These are phyloP conservation scores for Scleroderma bovista DNA, from an alignment of 768 basidiomycete genomes.

Conservation along the genomic window DNA sequence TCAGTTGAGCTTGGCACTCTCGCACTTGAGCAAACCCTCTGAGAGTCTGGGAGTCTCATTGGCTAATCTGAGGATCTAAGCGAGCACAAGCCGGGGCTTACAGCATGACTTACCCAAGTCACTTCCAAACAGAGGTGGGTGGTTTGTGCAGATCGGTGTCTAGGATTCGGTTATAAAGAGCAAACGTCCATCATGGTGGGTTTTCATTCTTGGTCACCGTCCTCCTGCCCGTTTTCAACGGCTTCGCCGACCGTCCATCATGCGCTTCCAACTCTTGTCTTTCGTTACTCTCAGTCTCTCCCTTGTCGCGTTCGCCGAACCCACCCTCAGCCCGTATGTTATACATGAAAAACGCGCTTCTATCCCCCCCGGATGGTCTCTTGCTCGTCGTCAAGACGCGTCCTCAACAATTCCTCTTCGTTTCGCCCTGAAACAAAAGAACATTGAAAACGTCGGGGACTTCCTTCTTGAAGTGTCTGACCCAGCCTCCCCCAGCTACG, in stretches of 20 bases:
- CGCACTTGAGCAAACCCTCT: too few species aligned
- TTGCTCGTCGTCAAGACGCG: constrained; percentile 25
- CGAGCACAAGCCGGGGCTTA: too few species aligned
- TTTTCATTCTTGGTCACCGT: too few species aligned
- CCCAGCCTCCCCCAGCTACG: constrained; percentile 40
- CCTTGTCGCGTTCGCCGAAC: constrained; percentile 1
- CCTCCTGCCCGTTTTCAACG: too few species aligned
- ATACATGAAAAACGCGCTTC: constrained; percentile 35
- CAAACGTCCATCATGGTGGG: too few species aligned
- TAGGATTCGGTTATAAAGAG: too few species aligned
- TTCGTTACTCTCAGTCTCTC: constrained; percentile 1
- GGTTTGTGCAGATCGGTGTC: too few species aligned
- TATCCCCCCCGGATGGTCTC: constrained; percentile 35
- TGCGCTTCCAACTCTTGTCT: not conserved
- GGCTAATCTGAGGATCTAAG: too few species aligned
- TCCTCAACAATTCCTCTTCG: constrained; percentile 37
- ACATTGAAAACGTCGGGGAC: constrained; percentile 36
- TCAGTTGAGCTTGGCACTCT: too few species aligned
- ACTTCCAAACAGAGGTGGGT: too few species aligned
- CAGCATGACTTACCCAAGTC: too few species aligned
- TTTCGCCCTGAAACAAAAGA: constrained; percentile 40
- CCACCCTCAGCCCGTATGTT: constrained; percentile 36
- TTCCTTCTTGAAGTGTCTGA: constrained; percentile 39
- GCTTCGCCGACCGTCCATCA: not conserved
- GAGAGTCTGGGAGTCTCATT: too few species aligned